Base-by-base conservation (phyloP, 2,329 filamentous ascomycete species). In the Scedosporium apiospermum region DNA sequence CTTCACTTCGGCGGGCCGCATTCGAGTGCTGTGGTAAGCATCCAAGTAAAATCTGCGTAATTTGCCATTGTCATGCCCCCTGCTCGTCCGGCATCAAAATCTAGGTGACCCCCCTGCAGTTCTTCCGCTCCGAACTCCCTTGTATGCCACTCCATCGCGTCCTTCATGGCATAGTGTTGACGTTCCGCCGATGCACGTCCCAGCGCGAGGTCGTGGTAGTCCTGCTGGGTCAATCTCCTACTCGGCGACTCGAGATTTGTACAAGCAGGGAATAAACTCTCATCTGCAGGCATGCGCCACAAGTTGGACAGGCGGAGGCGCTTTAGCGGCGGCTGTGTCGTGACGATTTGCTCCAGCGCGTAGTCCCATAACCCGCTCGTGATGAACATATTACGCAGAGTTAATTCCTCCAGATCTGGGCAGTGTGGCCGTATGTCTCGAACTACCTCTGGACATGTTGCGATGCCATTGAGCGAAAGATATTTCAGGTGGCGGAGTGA, bases 281-380 rank as follows among this genome's bases (percentile, higher is more conserved):
- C n/a, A 49, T 7, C 44, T 7, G 16, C 16, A 12, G 44, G 44
- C 44, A 49, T 18, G n/a, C 44, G 16, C 44, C 71, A 3, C 74
- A 74, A 6, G 72, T 74, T 62, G 73, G 73, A 49, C 9, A 49
- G 44, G n/a, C 16, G 44, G n/a, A 49, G 44, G 16, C 44, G 44
- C 18, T 49, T 49, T 21, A 49, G 44, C 9, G 44, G 44, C 16
- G 44, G 44, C 44, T 21, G 44, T n/a, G 2, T 21, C 1, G 44
- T 21, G 44, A 49, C 44, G 14, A 49, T 49, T 18, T n/a, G 14
- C 16, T 49, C 18, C 18, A 49, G 18, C 16, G 44, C 44, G 44
- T 49, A 21, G 18, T 49, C 44, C 44, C 44, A 49, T 21, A 49
- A 21, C 18, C 44, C 44, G 18, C 44, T 49, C 44, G 44, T 21